Percentiles rank a stretch among this genome's conserved stretches.
Evolutionary conservation across 495 filamentous ascomycete species (phyloP).

Genomic region (Tuber brumale): DNA sequence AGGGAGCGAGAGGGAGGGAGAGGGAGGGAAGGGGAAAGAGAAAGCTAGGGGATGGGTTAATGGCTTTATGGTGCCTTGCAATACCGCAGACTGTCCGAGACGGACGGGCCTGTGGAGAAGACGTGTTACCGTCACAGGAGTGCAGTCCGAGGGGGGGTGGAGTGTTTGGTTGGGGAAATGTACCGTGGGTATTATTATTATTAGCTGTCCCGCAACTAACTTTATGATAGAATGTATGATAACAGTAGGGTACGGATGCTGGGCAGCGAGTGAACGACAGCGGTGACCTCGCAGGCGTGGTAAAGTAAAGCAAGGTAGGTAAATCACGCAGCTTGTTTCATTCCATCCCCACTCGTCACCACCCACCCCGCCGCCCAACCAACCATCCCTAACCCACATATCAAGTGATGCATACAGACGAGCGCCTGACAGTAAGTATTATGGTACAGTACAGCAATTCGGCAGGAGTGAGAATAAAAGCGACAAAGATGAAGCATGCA

Average conservation of each 20-base stretch:
- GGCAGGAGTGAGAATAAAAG: slow-evolving; percentile 2
- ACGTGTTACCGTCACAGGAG: not conserved
- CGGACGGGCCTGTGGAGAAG: not conserved
- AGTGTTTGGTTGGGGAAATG: not conserved
- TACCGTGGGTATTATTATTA: not conserved
- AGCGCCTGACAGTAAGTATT: not conserved
- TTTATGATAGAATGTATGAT: not conserved
- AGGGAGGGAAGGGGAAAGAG: not conserved
- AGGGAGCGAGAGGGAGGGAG: not conserved
- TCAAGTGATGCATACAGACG: not conserved
- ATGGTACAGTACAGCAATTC: not conserved
- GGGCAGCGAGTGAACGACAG: not conserved
- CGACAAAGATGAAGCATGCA: not conserved
- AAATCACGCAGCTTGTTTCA: slow-evolving; percentile 6
- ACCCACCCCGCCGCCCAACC: not conserved
- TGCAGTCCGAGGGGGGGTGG: not conserved
- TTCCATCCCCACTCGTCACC: not conserved
- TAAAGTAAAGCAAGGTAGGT: not conserved
- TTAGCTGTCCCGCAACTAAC: not conserved
- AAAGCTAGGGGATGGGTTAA: not conserved
- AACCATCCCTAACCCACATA: not conserved
- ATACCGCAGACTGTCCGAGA: not conserved
- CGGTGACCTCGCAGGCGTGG: not conserved
- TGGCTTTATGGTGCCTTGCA: not conserved
- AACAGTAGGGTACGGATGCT: not conserved